phyloP scores from a whole-genome alignment of 2,329 filamentous ascomycete genomes.

The Xylaria sp. region DNA sequence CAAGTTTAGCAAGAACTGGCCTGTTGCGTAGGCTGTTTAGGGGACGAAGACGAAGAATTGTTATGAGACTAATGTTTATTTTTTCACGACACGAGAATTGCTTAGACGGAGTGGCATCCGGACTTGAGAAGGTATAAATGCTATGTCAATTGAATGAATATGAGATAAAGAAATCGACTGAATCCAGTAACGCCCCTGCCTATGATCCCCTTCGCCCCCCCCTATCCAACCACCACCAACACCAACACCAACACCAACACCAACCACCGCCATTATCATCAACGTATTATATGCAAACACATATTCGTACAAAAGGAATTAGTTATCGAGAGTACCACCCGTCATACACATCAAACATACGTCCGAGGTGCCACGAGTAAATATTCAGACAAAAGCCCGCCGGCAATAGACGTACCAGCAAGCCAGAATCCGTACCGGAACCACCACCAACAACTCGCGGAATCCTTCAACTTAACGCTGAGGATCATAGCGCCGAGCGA shows the following conservation, averaged over 20 bases:
- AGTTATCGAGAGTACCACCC: constrained; percentile 22
- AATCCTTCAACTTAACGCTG: constrained; percentile 27
- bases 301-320: constrained; percentile 17
- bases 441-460: constrained; percentile 32
- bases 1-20: constrained; percentile 27
- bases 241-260: too few relatives aligned
- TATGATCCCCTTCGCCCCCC: too few relatives aligned
- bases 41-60: background rate
- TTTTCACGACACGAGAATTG: background rate
- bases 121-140: background rate
- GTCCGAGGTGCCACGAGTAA: constrained; percentile 6
- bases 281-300: background rate
- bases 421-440: constrained; percentile 32
- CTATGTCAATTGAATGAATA: background rate
- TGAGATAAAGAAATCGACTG: background rate
- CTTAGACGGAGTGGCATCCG: background rate
- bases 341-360: constrained; percentile 22
- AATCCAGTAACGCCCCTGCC: background rate
- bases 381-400: constrained; percentile 23
- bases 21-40: constrained; percentile 5
- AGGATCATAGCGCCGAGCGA: constrained; percentile 29
- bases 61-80: too few relatives aligned
- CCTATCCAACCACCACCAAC: too few relatives aligned
- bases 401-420: constrained; percentile 28
- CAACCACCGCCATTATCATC: too few relatives aligned